These are phyloP conservation scores for Suillus bovinus DNA, from an alignment of 768 basidiomycete species.

Conservation along the genomic window DNA sequence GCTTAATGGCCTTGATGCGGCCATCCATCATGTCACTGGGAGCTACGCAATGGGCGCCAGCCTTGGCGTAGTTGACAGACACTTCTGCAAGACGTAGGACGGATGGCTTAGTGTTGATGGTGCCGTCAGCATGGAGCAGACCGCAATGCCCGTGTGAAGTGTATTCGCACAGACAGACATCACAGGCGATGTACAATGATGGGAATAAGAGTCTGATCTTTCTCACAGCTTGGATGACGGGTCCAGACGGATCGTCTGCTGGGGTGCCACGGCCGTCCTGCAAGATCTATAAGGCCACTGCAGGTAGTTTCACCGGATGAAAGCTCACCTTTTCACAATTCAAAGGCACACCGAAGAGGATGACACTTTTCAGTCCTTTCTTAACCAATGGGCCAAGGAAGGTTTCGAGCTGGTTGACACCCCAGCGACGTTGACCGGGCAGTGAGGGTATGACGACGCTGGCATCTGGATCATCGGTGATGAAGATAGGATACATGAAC, in stretches of 20 bases:
- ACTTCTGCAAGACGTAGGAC: constrained; percentile 91
- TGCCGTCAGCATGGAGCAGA: constrained; percentile 67
- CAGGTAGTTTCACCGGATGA: background rate
- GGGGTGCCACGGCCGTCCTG: constrained; percentile 84
- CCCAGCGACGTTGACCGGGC: constrained; percentile 92
- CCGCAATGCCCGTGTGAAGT: constrained; percentile 99
- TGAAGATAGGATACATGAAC: constrained; percentile 99
- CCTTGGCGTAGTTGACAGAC: constrained; percentile 86
- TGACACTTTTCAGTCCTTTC: constrained; percentile 91
- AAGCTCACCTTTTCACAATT: constrained; percentile 73
- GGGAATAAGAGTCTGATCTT: constrained; percentile 80
- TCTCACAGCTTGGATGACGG: constrained; percentile 91
- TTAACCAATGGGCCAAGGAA: constrained; percentile 86
- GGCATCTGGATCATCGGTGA: constrained; percentile 92
- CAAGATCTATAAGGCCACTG: background rate
- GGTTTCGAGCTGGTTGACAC: constrained; percentile 85
- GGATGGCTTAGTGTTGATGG: constrained; percentile 76
- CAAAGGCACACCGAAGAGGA: constrained; percentile 92
- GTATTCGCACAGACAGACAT: constrained; percentile 99
- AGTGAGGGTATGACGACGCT: constrained; percentile 73
- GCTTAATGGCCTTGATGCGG: constrained; percentile 86
- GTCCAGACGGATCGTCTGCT: constrained; percentile 87
- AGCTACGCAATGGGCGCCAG: constrained; percentile 98
- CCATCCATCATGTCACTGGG: constrained; percentile 99
- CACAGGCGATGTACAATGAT: constrained; percentile 82